Evolutionary conservation across 768 basidiomycete genomes (phyloP), one percentile per base, ranked within the genome.

Genomic region (Termitomyces sp.): DNA sequence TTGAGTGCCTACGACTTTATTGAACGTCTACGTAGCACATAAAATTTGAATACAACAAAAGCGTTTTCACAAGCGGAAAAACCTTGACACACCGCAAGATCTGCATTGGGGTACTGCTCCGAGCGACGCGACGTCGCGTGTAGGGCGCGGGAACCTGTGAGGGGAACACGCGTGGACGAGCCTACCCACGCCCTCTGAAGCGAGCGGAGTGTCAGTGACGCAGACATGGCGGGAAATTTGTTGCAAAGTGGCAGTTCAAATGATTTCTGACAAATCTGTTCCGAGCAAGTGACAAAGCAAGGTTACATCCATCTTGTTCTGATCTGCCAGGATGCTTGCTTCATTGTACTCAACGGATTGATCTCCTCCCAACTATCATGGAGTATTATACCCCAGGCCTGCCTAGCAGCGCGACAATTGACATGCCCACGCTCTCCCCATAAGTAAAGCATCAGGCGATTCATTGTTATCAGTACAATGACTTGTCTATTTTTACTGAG

Each of bases 71-170:
- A 20, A 33, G 31, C 0, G 15, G 26, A 5, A 24, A 50, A 39
- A 29, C 12, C 33, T 45, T 29, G 31, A 69, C 73, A 62, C 64
- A 84, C 85, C 70, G 76, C 67, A 53, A 69, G 69, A 64, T 75
- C 70, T 8, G 77, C 81, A 33, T 80, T 70, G 41, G 75, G 60
- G 63, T 79, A 85, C 5, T 82, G 72, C 33, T 73, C 70, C 37
- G 67, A 65, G 36, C 73, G 66, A 48, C 65, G 62, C n/a, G 63
- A 55, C 2, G 84, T 76, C n/a, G 72, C 68, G 57, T 81, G 80
- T 50, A 86, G 72, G 13, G 59, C 36, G 37, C 71, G 66, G 9
- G 55, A 36, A 13, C 47, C 52, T 45, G 34, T 8, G 18, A 51
- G 2, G 5, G 13, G 6, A 45, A 16, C 16, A 41, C 53, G 55